Evolutionary conservation across 108 stramenopile genomes (phyloP).

Genomic region (Thalassiosira profunda): DNA sequence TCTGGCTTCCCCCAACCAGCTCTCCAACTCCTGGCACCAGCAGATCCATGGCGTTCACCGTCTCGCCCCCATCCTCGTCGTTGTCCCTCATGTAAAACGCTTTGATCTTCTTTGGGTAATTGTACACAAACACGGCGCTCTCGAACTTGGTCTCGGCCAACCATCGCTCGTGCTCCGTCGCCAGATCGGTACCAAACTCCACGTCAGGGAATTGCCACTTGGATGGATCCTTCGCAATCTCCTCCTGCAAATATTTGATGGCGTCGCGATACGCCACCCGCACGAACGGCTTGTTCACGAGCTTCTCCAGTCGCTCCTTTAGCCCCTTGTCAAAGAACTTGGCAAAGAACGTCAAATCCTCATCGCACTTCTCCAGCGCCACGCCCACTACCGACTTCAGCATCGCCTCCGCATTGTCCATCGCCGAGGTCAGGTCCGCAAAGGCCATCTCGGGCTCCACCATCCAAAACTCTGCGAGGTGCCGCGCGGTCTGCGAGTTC

Average conservation of each 20-base stretch:
- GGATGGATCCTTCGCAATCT: conserved; percentile 96
- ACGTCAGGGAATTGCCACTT: conserved; percentile 98
- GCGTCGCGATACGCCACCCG: conserved; percentile 93
- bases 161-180: conserved; percentile 98
- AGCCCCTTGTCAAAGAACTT: conserved; percentile 95
- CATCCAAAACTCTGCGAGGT: conserved; percentile 98
- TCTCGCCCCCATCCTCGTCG: conserved; percentile 95
- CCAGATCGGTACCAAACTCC: conserved; percentile 97
- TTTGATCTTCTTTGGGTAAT: conserved; percentile 98
- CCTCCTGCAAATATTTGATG: conserved; percentile 90
- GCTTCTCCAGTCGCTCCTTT: conserved; percentile 70
- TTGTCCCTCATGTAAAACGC: conserved; percentile 99
- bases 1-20: conserved; percentile 97
- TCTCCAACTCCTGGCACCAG: conserved; percentile 99
- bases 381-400: conserved; percentile 88
- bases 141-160: conserved; percentile 94
- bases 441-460: conserved; percentile 99
- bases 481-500: conserved; percentile 98
- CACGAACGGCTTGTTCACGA: conserved; percentile 87
- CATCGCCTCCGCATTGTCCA: conserved; percentile 98
- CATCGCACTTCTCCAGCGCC: conserved; percentile 80
- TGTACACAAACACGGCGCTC: conserved; percentile 96
- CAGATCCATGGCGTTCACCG: conserved; percentile 98
- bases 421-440: conserved; percentile 91
- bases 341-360: conserved; percentile 93